Evolutionary conservation across 768 basidiomycete genomes (phyloP).

Genomic region (Mycena capillaripes): DNA sequence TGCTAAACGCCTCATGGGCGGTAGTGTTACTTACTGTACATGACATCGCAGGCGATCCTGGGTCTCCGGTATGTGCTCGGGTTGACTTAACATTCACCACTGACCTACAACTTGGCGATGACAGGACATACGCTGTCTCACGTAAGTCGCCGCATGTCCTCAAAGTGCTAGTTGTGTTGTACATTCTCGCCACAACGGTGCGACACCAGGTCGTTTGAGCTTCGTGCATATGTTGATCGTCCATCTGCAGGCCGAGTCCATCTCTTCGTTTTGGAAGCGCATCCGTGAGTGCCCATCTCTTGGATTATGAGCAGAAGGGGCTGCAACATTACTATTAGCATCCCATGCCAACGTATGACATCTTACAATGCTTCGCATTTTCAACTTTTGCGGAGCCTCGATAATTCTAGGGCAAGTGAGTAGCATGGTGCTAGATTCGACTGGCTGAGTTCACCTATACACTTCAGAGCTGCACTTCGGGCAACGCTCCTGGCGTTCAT

Average conservation of each 20-base stretch:
- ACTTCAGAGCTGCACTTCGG: slow-evolving; percentile 1
- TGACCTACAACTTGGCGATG: no score
- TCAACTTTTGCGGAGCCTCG: background rate
- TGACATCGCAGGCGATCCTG: slow-evolving; percentile 28
- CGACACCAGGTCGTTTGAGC: background rate
- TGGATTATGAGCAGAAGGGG: background rate
- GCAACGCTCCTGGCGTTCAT: background rate
- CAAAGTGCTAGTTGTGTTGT: slow-evolving; percentile 3
- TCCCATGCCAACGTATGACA: background rate
- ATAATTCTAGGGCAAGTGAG: slow-evolving; percentile 2
- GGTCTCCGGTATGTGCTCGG: slow-evolving; percentile 12
- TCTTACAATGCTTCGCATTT: background rate
- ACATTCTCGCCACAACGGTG: background rate
- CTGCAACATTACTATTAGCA: background rate
- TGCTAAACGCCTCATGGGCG: background rate
- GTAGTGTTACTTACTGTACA: slow-evolving; percentile 26
- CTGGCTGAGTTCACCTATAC: no score
- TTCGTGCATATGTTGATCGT: background rate
- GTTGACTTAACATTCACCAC: no score
- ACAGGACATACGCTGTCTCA: slow-evolving; percentile 32
- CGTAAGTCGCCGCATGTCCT: slow-evolving; percentile 21
- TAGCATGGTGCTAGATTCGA: no score
- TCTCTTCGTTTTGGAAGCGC: slow-evolving; percentile 16
- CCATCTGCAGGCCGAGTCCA: background rate
- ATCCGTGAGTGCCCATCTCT: slow-evolving; percentile 18